phyloP scores from a whole-genome alignment of 176 grass and related monocot genomes.

The Coix lacrymajobi region DNA sequence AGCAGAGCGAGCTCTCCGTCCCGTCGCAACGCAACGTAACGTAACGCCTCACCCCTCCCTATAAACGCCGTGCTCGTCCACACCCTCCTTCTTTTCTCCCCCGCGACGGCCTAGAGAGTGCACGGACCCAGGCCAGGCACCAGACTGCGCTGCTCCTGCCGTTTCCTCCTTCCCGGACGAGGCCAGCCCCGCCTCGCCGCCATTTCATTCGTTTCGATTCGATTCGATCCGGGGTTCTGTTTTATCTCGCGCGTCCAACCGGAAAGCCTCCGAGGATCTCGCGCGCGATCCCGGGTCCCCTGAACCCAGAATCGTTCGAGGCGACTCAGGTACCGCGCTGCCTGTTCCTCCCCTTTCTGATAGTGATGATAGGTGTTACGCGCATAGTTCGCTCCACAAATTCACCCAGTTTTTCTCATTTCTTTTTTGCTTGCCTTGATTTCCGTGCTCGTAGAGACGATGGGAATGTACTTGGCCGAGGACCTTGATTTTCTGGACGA shows the following conservation, averaged over 20 bases:
- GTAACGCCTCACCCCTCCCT: background rate
- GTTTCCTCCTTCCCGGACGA: background rate
- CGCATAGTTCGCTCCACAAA: background rate
- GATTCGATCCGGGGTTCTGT: background rate
- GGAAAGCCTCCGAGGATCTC: background rate
- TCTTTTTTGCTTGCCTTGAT: background rate
- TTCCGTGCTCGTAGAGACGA: background rate
- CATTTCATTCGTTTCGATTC: background rate
- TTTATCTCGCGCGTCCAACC: background rate
- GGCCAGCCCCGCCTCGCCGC: background rate
- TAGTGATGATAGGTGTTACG: background rate
- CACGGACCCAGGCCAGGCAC: too few relatives aligned
- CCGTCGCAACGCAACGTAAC: too few relatives aligned
- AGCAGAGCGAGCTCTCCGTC: too few relatives aligned
- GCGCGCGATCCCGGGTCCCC: background rate
- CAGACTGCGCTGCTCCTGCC: background rate
- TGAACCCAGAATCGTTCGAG: background rate
- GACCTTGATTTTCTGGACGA: constrained; percentile 12
- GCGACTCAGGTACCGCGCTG: background rate
- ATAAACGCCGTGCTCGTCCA: background rate
- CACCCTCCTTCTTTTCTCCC: background rate
- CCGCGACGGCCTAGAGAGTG: background rate
- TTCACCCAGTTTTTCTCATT: background rate
- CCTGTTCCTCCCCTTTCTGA: background rate
- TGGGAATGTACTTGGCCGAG: constrained; percentile 1